Evolutionary conservation across 2,329 filamentous ascomycete genomes (phyloP).

Genomic region (Trichoderma asperellum): DNA sequence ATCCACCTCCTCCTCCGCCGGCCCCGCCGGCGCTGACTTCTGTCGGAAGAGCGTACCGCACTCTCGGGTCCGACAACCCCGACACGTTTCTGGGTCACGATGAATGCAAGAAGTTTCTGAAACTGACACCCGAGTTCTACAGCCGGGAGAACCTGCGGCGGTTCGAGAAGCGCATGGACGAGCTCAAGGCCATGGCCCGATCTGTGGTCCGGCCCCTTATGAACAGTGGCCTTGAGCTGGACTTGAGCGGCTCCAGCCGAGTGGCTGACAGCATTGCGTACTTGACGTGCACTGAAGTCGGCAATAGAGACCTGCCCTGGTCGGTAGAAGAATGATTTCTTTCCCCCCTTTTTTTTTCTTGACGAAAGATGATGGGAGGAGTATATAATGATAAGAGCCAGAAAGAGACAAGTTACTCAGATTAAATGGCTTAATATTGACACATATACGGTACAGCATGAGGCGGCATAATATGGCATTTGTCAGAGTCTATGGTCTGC

Average conservation of each 20-base stretch:
- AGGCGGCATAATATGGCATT: background rate
- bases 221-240: conserved; percentile 81
- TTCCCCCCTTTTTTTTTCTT: background rate
- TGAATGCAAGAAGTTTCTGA: conserved; percentile 88
- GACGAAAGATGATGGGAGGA: background rate
- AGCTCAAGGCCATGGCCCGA: conserved; percentile 81
- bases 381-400: background rate
- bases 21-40: conserved; percentile 58
- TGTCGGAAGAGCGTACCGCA: conserved; percentile 74
- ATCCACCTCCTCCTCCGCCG: conserved; percentile 44
- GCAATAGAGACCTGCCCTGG: conserved; percentile 57
- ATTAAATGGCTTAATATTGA: background rate
- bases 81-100: conserved; percentile 77
- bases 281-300: conserved; percentile 55
- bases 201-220: conserved; percentile 85
- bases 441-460: background rate
- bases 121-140: conserved; percentile 80
- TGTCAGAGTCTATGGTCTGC: background rate
- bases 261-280: conserved; percentile 52
- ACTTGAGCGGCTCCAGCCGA: conserved; percentile 55
- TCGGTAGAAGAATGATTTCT: conserved; percentile 42
- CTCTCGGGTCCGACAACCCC: conserved; percentile 65
- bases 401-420: background rate
- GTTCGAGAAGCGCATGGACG: conserved; percentile 86
- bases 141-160: conserved; percentile 81